A percentile compares a stretch with the other conserved stretches of the same genome.
Evolutionary conservation across 176 grass and related monocot genomes (phyloP).

Genomic region (Musa troglodytarum): DNA sequence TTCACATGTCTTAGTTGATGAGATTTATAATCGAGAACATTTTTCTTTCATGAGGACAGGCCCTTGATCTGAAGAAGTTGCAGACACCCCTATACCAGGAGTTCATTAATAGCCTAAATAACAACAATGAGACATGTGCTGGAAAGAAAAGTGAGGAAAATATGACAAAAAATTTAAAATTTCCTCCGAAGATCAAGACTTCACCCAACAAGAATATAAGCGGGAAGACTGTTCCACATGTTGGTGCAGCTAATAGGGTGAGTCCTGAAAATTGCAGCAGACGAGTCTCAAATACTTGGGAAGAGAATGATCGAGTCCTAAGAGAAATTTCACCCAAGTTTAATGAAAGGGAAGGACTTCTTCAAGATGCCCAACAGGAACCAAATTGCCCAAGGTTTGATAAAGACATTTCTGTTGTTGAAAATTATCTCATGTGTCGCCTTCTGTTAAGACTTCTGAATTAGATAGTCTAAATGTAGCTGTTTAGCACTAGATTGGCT

Average conservation of each 20-base stretch:
- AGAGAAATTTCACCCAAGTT: conserved; percentile 75
- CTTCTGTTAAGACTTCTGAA: too few species aligned
- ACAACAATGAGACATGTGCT: conserved; percentile 38
- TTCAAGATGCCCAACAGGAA: conserved; percentile 46
- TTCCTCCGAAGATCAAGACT: conserved; percentile 56
- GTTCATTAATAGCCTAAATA: conserved; percentile 76
- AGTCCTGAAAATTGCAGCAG: conserved; percentile 55
- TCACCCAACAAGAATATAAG: conserved; percentile 49
- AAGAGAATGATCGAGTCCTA: conserved; percentile 47
- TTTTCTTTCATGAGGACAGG: conserved; percentile 27
- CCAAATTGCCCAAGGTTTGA: conserved; percentile 46
- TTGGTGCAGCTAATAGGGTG: conserved; percentile 36
- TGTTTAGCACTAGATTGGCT: neutral
- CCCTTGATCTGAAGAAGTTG: conserved; percentile 95
- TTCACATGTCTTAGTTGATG: conserved; percentile 16
- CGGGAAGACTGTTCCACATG: conserved; percentile 25
- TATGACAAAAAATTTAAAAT: conserved; percentile 41
- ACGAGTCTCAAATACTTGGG: conserved; percentile 38
- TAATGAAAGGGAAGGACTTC: conserved; percentile 40
- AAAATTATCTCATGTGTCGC: too few species aligned
- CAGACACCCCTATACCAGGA: conserved; percentile 94
- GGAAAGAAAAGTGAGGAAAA: conserved; percentile 38
- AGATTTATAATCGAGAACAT: neutral
- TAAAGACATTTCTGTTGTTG: neutral
- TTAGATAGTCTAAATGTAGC: too few species aligned